Base-by-base conservation (phyloP, 1,284 basidiomycete species). In the Peniophora sp. region DNA sequence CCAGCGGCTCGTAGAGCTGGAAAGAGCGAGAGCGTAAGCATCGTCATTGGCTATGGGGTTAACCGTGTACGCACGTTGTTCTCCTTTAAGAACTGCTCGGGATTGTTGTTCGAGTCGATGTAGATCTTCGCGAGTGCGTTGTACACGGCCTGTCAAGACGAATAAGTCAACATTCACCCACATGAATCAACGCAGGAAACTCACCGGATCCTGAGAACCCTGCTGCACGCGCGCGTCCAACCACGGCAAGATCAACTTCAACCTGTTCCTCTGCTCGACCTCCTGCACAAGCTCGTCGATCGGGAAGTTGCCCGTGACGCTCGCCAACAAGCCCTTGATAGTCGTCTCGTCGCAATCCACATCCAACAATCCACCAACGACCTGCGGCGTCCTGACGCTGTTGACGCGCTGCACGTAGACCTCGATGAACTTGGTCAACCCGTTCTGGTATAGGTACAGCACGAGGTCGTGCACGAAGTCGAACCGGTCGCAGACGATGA, bases 401-500 rank as follows among this genome's bases (percentile, higher is more conserved):
- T 99, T 99, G 71, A 99, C 97, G 27, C 91, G 85, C 66, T 98
- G 96, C 8, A 99, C 97, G 68, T 99, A 99, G 24, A 98, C 93
- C 73, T 99, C 97, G 68, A 99, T 99, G 71, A 97, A 97, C 73
- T 94, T 94, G 57, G 85, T 89, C 52, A 98, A 81, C 50, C 92
- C 92, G 67, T 99, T 98, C 73, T 99, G 97, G 73, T 99, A 99
- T 27, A 99, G 82, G 71, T 99, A 99, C 34, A 99, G 82, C 35
- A 99, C 96, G 52, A 99, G 83, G 64, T 99, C 97, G 68, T 99
- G 97, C 10, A 99, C 97, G 65, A 98, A 99, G 78, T 98, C 95
- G 78, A 99, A 99, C 36, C 97, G 93, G 70, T 99, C 97, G 80
- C 97, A 99, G 62, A 99, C 97, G 58, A 99, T 99, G 76, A 99